phyloP scores from a whole-genome alignment of 495 filamentous ascomycete genomes.

The Aspergillus campestris region DNA sequence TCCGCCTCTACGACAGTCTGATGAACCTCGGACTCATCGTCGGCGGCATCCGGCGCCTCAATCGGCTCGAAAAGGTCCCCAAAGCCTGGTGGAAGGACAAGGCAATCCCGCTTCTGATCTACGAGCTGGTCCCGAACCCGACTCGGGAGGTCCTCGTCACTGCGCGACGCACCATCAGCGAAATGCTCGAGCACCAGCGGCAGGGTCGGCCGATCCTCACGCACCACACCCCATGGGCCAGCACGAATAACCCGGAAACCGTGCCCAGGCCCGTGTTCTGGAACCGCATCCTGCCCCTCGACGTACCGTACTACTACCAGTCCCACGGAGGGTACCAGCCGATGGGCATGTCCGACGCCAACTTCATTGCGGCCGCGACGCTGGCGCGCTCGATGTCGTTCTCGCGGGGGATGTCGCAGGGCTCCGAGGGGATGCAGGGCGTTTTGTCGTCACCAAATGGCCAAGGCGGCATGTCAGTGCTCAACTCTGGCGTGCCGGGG shows the following conservation, averaged over 20 bases:
- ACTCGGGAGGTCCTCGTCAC: constrained; percentile 5
- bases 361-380: too few species aligned
- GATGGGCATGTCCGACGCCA: too few species aligned
- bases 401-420: too few species aligned
- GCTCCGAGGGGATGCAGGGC: too few species aligned
- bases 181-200: constrained; percentile 2
- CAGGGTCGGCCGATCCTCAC: background rate
- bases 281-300: too few species aligned
- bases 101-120: constrained; percentile 24
- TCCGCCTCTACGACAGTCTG: constrained; percentile 25
- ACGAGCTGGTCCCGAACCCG: constrained; percentile 29
- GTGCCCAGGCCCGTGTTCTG: too few species aligned
- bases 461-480: too few species aligned
- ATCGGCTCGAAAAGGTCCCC: constrained; percentile 16
- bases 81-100: constrained; percentile 13
- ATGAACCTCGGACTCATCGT: constrained; percentile 16
- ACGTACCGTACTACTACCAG: too few species aligned
- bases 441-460: too few species aligned
- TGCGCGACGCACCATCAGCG: constrained; percentile 3
- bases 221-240: background rate
- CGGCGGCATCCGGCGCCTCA: constrained; percentile 11
- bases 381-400: too few species aligned
- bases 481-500: too few species aligned
- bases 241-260: background rate
- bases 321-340: too few species aligned